Evolutionary conservation across 345 rosid genomes (phyloP).

Genomic region (Bretschneidera sinensis): DNA sequence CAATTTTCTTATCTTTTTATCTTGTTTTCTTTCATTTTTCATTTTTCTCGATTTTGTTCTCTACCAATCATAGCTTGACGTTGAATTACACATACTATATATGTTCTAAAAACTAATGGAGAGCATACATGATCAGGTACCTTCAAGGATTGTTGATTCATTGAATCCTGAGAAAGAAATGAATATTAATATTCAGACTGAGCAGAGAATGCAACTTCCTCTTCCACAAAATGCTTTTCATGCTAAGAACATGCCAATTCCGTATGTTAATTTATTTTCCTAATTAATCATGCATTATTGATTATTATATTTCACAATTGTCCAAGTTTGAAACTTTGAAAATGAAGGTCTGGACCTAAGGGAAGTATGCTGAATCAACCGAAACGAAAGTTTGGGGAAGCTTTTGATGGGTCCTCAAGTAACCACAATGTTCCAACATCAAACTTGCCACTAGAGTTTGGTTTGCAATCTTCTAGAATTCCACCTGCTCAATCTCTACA

Average conservation of each 20-base stretch:
- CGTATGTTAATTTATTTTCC: no score
- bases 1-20: no score
- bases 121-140: background rate
- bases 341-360: background rate
- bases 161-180: background rate
- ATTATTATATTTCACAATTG: no score
- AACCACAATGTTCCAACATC: constrained; percentile 1
- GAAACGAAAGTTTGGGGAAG: background rate
- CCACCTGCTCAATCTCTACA: background rate
- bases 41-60: no score
- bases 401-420: background rate
- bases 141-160: background rate
- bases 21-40: no score
- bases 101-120: no score
- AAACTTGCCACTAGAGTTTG: constrained; percentile 5
- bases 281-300: no score
- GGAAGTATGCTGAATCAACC: background rate
- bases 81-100: no score
- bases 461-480: constrained; percentile 1
- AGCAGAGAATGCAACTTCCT: no score
- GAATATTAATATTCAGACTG: background rate
- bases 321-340: no score
- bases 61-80: no score
- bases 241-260: no score
- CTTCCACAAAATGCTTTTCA: background rate